Base-by-base conservation (phyloP, 345 rosid species). In the Citrus inodora region DNA sequence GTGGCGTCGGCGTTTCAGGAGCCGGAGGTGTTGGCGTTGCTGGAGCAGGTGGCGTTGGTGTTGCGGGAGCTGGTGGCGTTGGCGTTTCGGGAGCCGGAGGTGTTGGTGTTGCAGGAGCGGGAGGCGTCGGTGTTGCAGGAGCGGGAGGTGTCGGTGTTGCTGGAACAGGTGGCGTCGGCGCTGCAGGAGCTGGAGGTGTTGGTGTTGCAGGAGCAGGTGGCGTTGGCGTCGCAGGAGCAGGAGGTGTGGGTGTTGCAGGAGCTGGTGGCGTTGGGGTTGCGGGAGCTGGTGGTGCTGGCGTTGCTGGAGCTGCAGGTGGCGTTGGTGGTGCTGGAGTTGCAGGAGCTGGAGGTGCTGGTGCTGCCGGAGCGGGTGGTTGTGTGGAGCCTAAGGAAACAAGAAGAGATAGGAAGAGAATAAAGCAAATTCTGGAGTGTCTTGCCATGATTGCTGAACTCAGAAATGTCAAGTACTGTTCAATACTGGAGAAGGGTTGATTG, bases 61-160 rank as follows among this genome's bases (percentile, higher is more conserved):
- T 37, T 8, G 1, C 27, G 0, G 46, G 46, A 8, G 8, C 48
- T 0, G 53, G 53, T 0, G n/a, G 27, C 0, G 70, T 8, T 9
- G 70, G 70, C 0, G 71, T n/a, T 38, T 9, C 71, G 0, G 42
- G 68, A 3, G 68, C 21, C 0, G 68, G 68, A 0, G 68, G 40
- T 1, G 35, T 1, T 5, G 68, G 58, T 0, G 25, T 0, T 35
- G 27, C 25, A 0, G 71, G 48, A n/a, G 28, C 38, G 0, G 56
- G 56, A 0, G 66, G 35, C 1, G 46, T 1, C 19, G 70, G 64
- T 0, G 32, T n/a, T 24, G 0, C 14, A 0, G 64, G 64, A 0
- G 32, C 25, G 0, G 64, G 64, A 0, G 56, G 56, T 0, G 66
- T 13, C 0, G 66, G 66, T 0, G 35, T 28, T 28, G 8, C 30